A percentile compares a stretch with the other conserved stretches of the same genome.
Conservation (phyloP, 345 rosid species). For the Rhodamnia rubescens region DNA sequence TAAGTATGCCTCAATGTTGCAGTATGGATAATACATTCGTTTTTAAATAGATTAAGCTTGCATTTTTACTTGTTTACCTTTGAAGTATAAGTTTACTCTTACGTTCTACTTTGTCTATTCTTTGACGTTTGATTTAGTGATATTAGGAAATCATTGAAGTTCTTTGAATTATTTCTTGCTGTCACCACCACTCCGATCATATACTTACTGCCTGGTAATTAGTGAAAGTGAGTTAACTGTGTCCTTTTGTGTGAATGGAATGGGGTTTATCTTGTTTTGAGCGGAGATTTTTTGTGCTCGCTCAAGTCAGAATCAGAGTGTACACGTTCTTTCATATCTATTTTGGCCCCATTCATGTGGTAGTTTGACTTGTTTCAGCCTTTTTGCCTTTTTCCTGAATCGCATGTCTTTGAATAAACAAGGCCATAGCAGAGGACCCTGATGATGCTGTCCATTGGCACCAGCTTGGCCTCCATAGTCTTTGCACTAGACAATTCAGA, state of each 20-base stretch:
- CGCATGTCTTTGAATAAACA: neutral
- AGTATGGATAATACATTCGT: neutral
- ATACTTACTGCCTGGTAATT: neutral
- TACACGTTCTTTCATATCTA: neutral
- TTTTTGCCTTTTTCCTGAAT: neutral
- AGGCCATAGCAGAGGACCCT: slow-evolving; percentile 81
- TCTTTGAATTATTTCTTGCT: neutral
- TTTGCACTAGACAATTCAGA: slow-evolving; percentile 63
- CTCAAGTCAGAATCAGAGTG: neutral
- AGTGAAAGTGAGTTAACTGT: neutral
- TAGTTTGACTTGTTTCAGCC: neutral
- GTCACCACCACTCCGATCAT: neutral
- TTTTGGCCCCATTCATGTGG: neutral
- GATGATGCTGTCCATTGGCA: slow-evolving; percentile 84
- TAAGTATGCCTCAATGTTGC: neutral
- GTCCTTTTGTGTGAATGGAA: neutral
- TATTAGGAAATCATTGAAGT: neutral
- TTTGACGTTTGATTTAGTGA: neutral
- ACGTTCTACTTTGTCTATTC: neutral
- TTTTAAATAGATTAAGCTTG: neutral
- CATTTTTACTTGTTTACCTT: neutral
- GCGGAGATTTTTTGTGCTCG: neutral
- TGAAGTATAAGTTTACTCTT: neutral
- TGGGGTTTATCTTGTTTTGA: neutral
- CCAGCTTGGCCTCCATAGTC: slow-evolving; percentile 91